Evolutionary conservation across 352 stramenopile genomes (phyloP).

Genomic region (Pythium inflatum): DNA sequence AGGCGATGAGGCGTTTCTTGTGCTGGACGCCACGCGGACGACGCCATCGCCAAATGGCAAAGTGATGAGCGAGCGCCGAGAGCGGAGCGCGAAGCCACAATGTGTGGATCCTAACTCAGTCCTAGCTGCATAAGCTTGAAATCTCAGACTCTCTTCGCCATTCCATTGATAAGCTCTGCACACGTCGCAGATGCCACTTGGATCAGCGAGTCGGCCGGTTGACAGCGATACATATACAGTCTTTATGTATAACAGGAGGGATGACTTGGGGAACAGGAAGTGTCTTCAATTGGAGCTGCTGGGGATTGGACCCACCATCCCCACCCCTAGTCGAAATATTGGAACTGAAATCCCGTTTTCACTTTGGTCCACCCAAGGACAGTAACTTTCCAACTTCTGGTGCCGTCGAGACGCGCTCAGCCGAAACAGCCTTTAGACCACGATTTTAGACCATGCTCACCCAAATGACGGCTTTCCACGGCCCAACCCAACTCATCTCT

Average conservation of each 20-base stretch:
- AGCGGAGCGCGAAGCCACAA: too few species aligned
- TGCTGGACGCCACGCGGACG: neutral
- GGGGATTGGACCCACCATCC: neutral
- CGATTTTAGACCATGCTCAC: too few species aligned
- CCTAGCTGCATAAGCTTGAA: neutral
- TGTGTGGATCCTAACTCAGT: neutral
- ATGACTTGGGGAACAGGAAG: neutral
- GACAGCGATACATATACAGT: too few species aligned
- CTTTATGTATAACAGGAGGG: too few species aligned
- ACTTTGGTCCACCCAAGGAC: neutral
- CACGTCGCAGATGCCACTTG: neutral
- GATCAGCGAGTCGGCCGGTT: too few species aligned
- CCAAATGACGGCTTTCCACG: too few species aligned
- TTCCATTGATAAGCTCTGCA: too few species aligned
- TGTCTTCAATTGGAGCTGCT: neutral
- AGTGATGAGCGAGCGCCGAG: too few species aligned
- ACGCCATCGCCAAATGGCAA: neutral
- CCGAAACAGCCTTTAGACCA: too few species aligned
- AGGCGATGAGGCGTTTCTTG: neutral
- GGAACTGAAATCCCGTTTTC: neutral
- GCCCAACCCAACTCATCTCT: too few species aligned
- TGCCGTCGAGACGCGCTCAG: too few species aligned
- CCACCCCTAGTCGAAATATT: neutral
- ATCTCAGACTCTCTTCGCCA: slow-evolving; percentile 1
- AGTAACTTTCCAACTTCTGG: neutral